These are phyloP conservation scores for Talaromyces sp. DNA, from an alignment of 2,329 filamentous ascomycete species.

Conservation along the genomic window DNA sequence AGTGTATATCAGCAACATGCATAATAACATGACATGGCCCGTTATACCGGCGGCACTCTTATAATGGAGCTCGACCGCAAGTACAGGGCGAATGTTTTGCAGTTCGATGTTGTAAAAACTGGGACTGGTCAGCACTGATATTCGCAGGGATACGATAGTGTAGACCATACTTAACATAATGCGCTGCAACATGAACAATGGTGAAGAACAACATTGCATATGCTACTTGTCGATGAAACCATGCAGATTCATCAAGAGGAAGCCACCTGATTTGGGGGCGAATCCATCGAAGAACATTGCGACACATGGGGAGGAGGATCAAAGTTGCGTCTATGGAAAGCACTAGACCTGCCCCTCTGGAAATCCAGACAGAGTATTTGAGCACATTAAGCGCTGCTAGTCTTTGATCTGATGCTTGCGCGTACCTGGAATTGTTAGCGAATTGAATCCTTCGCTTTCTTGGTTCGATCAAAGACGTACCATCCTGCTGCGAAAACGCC, in stretches of 20 bases:
- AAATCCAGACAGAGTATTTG: conserved; percentile 91
- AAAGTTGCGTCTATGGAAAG: conserved; percentile 82
- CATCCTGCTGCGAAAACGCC: conserved; percentile 83
- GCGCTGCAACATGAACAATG: conserved; percentile 72
- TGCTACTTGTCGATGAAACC: conserved; percentile 94
- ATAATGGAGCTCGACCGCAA: conserved; percentile 90
- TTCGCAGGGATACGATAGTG: background rate
- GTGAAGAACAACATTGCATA: conserved; percentile 86
- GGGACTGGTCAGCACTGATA: conserved; percentile 26
- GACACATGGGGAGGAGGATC: conserved; percentile 91
- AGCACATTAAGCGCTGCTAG: conserved; percentile 80
- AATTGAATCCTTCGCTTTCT: background rate
- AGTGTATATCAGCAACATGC: conserved; percentile 98
- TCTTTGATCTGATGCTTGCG: conserved; percentile 69
- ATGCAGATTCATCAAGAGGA: conserved; percentile 93
- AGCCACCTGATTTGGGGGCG: conserved; percentile 85
- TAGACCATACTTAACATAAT: conserved; percentile 86
- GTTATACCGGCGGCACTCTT: conserved; percentile 86
- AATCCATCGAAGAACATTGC: conserved; percentile 81
- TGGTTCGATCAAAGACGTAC: conserved; percentile 55
- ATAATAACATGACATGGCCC: conserved; percentile 96
- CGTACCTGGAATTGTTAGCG: conserved; percentile 63
- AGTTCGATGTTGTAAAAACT: conserved; percentile 96
- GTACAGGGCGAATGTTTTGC: conserved; percentile 75
- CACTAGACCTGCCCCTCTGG: conserved; percentile 85